Evolutionary conservation across 768 basidiomycete genomes (phyloP).

Genomic region (Lactarius psammicola): DNA sequence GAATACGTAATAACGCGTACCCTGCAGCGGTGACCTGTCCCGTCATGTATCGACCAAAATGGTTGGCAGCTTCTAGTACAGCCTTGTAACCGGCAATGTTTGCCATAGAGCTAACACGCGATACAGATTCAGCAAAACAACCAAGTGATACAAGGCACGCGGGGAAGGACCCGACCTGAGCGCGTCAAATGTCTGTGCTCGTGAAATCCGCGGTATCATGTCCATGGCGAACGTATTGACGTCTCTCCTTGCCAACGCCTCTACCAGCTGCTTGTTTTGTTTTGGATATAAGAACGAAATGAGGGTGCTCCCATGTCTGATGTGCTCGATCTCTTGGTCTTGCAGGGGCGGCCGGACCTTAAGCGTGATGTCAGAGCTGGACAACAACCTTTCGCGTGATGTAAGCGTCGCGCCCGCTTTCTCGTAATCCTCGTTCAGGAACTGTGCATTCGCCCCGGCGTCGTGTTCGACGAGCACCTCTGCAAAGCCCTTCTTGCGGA

Average conservation of each 20-base stretch:
- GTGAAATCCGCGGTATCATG: conserved; percentile 86
- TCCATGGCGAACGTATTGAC: conserved; percentile 87
- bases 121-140: not conserved
- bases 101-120: conserved; percentile 74
- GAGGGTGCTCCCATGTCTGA: conserved; percentile 75
- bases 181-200: conserved; percentile 88
- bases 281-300: conserved; percentile 83
- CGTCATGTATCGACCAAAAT: conserved; percentile 86
- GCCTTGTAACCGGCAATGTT: conserved; percentile 92
- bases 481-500: conserved; percentile 81
- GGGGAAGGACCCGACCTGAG: conserved; percentile 57
- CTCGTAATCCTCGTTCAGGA: conserved; percentile 75
- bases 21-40: conserved; percentile 91
- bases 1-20: conserved; percentile 43
- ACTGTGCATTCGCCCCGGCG: conserved; percentile 72
- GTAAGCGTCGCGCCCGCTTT: conserved; percentile 78
- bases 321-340: conserved; percentile 55
- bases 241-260: conserved; percentile 61
- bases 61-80: conserved; percentile 84
- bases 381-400: conserved; percentile 68
- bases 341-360: conserved; percentile 79
- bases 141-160: not conserved
- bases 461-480: conserved; percentile 70
- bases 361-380: conserved; percentile 70
- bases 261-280: conserved; percentile 75